A percentile compares a stretch with the other conserved stretches of the same genome.
These are phyloP conservation scores for Picea engelmannii DNA, from an alignment of 83 land plant genomes.

Conservation along the genomic window DNA sequence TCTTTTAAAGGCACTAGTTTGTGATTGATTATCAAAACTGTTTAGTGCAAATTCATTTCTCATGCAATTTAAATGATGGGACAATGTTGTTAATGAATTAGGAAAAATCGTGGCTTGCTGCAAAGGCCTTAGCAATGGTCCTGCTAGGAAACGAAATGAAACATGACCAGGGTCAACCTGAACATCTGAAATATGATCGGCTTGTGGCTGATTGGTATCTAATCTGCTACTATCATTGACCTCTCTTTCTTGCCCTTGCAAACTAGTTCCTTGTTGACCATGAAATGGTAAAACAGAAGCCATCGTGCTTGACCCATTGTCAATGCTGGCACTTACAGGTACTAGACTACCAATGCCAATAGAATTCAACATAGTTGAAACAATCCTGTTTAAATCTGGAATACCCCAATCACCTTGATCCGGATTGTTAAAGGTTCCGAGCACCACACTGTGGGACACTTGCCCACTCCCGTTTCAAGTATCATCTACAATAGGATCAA, in stretches of 20 bases:
- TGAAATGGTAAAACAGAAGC: neutral
- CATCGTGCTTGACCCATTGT: constrained; percentile 8
- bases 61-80: too few species aligned
- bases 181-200: too few species aligned
- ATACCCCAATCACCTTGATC: constrained; percentile 64
- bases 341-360: constrained; percentile 45
- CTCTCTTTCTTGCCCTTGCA: constrained; percentile 13
- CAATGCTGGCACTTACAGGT: constrained; percentile 25
- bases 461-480: constrained; percentile 32
- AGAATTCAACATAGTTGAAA: constrained; percentile 72
- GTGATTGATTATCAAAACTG: too few species aligned
- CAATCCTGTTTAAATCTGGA: constrained; percentile 74
- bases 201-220: too few species aligned
- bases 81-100: too few species aligned
- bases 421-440: constrained; percentile 84
- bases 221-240: neutral
- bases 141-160: too few species aligned
- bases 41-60: too few species aligned
- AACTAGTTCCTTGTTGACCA: constrained; percentile 24
- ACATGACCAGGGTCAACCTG: too few species aligned
- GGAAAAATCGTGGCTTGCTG: too few species aligned
- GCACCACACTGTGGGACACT: constrained; percentile 61
- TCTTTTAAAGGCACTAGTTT: too few species aligned
- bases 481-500: constrained; percentile 17
- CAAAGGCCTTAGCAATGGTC: too few species aligned